phyloP scores from a whole-genome alignment of 1,139 yeast species.

The Blastobotrys serpentis region DNA sequence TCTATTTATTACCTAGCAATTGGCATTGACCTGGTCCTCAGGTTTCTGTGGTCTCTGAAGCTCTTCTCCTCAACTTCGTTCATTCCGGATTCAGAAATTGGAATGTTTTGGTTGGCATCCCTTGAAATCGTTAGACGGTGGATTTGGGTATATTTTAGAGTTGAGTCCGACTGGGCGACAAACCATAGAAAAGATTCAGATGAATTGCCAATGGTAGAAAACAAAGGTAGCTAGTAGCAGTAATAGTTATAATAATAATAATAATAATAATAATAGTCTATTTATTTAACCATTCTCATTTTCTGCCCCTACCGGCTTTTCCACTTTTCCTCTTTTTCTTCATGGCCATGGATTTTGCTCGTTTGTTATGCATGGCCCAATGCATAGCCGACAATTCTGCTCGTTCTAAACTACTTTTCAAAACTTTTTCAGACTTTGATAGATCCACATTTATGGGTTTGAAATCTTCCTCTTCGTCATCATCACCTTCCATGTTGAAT shows the following conservation, averaged over 20 bases:
- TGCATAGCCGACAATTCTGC: slow-evolving; percentile 36
- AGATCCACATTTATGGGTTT: slow-evolving; percentile 34
- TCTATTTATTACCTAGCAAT: slow-evolving; percentile 54
- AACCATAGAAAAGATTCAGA: slow-evolving; percentile 15
- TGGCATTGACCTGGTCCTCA: slow-evolving; percentile 55
- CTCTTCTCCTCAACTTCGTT: slow-evolving; percentile 35
- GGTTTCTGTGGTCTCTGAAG: slow-evolving; percentile 76
- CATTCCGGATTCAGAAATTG: slow-evolving; percentile 51
- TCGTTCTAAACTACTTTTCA: slow-evolving; percentile 37
- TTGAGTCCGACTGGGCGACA: slow-evolving; percentile 65
- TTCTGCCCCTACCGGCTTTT: slow-evolving; percentile 1
- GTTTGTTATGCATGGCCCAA: slow-evolving; percentile 12
- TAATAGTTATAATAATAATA: no score
- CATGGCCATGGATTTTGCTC: slow-evolving; percentile 10
- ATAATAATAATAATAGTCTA: not conserved
- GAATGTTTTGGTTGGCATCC: slow-evolving; percentile 61
- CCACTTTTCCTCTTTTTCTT: slow-evolving; percentile 14
- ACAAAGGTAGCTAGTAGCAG: not conserved
- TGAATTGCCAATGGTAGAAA: not conserved
- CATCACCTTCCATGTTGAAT: slow-evolving; percentile 21
- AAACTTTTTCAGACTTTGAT: slow-evolving; percentile 35
- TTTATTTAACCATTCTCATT: slow-evolving; percentile 7
- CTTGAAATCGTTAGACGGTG: slow-evolving; percentile 80
- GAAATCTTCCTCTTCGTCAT: slow-evolving; percentile 17
- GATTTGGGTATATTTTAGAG: slow-evolving; percentile 82